A percentile compares a stretch with the other conserved stretches of the same genome.
Conservation (phyloP, 2,329 filamentous ascomycete species). For the Penicillium sp. region DNA sequence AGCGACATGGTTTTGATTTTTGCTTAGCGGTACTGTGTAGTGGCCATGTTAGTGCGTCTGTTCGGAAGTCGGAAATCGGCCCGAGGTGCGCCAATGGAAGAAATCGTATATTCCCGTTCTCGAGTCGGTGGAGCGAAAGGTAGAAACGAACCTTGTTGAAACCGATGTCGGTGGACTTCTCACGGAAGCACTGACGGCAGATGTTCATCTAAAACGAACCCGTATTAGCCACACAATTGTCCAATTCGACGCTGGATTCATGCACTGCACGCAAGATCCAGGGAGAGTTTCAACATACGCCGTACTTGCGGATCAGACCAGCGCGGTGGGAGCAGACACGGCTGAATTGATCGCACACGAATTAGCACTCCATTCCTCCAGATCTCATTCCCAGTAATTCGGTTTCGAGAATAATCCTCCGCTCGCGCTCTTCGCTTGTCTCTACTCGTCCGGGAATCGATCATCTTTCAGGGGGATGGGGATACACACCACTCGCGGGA, state of each 20-base stretch:
- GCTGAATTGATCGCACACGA: constrained; percentile 44
- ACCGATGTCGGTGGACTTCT: constrained; percentile 64
- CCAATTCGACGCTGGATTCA: constrained; percentile 3
- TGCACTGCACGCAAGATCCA: background rate
- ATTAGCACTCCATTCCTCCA: constrained; percentile 16
- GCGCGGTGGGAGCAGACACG: constrained; percentile 89
- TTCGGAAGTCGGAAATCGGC: background rate
- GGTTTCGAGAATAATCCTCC: background rate
- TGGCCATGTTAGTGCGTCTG: constrained; percentile 12
- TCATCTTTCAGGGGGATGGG: constrained; percentile 3
- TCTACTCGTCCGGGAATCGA: constrained; percentile 8
- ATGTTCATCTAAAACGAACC: constrained; percentile 44
- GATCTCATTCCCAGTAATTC: background rate
- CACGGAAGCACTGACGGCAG: constrained; percentile 66
- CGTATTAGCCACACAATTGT: constrained; percentile 18
- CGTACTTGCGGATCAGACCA: constrained; percentile 99
- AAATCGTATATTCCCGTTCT: background rate
- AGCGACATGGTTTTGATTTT: constrained; percentile 24
- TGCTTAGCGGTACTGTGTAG: constrained; percentile 33
- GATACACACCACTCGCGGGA: constrained; percentile 78
- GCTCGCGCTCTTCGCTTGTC: background rate
- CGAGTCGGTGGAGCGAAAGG: background rate
- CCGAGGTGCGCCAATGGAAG: background rate
- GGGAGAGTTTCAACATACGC: constrained; percentile 42
- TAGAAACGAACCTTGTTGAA: constrained; percentile 59